phyloP scores from a whole-genome alignment of 2,329 filamentous ascomycete species.

The Penicillium polonicum region DNA sequence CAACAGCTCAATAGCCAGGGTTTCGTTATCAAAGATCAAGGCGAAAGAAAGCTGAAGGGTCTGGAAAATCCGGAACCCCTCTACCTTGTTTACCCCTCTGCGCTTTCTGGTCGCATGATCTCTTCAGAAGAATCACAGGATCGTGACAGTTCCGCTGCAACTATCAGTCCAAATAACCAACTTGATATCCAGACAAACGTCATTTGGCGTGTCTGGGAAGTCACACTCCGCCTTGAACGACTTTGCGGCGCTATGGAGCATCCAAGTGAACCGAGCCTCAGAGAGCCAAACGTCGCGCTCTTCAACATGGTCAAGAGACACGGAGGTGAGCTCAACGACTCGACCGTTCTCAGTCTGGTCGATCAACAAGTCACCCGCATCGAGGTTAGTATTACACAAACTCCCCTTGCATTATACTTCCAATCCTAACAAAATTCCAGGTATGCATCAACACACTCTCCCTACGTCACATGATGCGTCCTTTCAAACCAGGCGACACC shows the following conservation, averaged over 20 bases:
- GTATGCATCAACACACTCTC: constrained; percentile 76
- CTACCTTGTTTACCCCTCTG: constrained; percentile 91
- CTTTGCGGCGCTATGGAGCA: constrained; percentile 86
- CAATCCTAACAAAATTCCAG: constrained; percentile 47
- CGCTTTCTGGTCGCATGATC: constrained; percentile 68
- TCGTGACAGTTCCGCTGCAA: constrained; percentile 49
- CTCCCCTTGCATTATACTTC: not conserved
- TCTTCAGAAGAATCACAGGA: constrained; percentile 50
- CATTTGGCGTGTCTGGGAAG: constrained; percentile 85
- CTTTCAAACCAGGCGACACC: constrained; percentile 60
- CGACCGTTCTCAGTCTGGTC: constrained; percentile 82
- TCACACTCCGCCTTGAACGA: constrained; percentile 88
- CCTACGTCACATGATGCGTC: constrained; percentile 74
- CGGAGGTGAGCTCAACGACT: constrained; percentile 83
- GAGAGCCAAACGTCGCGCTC: constrained; percentile 78
- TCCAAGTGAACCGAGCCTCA: constrained; percentile 60
- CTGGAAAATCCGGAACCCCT: constrained; percentile 96
- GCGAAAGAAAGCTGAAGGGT: constrained; percentile 91
- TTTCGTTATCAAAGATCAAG: constrained; percentile 95
- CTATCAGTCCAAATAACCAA: constrained; percentile 61
- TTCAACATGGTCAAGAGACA: constrained; percentile 70
- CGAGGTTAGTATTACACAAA: constrained; percentile 65
- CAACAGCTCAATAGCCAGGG: constrained; percentile 84
- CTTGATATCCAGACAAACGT: constrained; percentile 80
- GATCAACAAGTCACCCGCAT: constrained; percentile 95